Evolutionary conservation across 345 rosid species (phyloP).

Genomic region (Eucalyptus melliodora): DNA sequence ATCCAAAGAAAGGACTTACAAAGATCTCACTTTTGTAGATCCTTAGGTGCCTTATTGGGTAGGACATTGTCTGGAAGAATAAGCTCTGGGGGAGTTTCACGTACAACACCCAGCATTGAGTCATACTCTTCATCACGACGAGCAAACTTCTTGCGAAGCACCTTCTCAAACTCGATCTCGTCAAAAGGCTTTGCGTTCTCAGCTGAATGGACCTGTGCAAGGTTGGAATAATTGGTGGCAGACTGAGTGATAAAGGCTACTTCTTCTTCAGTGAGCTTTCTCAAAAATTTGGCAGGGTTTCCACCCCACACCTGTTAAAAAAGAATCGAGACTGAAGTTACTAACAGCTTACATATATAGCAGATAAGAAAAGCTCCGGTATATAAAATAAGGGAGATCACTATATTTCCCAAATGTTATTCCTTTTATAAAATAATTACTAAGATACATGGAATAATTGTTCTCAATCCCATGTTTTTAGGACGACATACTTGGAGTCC

Average conservation of each 20-base stretch:
- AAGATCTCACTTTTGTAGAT: conserved; percentile 28
- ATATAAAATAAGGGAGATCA: neutral
- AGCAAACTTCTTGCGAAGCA: conserved; percentile 74
- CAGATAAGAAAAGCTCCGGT: neutral
- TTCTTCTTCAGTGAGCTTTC: conserved; percentile 75
- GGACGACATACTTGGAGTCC: neutral
- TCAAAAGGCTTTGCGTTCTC: conserved; percentile 80
- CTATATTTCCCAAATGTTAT: neutral
- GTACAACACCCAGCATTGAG: conserved; percentile 75
- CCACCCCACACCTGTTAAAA: conserved; percentile 84
- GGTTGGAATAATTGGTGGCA: conserved; percentile 72
- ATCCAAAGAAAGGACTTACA: conserved; percentile 2
- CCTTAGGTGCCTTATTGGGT: conserved; percentile 42
- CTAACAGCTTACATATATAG: neutral
- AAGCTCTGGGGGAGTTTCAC: conserved; percentile 75
- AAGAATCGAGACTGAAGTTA: neutral
- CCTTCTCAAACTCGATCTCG: conserved; percentile 86
- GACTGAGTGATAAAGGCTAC: conserved; percentile 61
- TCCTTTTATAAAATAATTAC: neutral
- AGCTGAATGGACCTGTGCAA: conserved; percentile 79
- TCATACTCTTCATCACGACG: conserved; percentile 68
- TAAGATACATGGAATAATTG: neutral
- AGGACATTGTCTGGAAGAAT: conserved; percentile 60
- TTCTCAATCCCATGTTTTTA: neutral
- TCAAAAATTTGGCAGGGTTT: conserved; percentile 88